Evolutionary conservation across 306 rosid species (phyloP).

Genomic region (Luffa aegyptiaca): DNA sequence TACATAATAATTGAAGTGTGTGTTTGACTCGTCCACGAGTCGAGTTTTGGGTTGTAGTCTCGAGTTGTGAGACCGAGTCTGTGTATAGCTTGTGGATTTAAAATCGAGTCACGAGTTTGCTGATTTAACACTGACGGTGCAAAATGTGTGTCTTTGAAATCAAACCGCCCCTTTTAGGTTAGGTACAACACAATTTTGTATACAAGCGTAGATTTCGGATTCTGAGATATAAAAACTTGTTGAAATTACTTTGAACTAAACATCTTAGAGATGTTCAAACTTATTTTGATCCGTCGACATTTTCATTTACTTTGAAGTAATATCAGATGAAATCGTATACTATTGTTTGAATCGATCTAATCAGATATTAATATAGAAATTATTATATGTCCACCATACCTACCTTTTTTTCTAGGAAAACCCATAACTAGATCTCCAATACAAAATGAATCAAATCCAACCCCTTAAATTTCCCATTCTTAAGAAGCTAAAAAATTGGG

Average conservation of each 20-base stretch:
- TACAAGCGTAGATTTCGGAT: too few relatives aligned
- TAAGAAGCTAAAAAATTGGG: not conserved
- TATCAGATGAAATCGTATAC: too few relatives aligned
- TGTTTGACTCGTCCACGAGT: not conserved
- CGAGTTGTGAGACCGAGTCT: not conserved
- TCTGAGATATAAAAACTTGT: not conserved
- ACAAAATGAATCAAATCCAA: not conserved
- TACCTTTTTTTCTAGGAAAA: not conserved
- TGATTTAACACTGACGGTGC: not conserved
- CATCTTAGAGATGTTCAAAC: too few relatives aligned
- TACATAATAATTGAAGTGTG: not conserved
- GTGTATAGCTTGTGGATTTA: not conserved
- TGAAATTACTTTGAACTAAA: too few relatives aligned
- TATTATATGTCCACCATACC: not conserved
- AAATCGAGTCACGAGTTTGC: not conserved
- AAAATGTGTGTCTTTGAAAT: not conserved
- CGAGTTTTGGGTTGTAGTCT: not conserved
- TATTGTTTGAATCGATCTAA: too few relatives aligned
- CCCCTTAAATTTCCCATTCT: not conserved
- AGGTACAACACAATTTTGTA: not conserved
- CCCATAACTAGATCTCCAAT: not conserved
- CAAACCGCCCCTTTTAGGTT: not conserved
- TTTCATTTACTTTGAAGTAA: too few relatives aligned
- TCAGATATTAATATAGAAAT: too few relatives aligned
- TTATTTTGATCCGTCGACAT: too few relatives aligned